Evolutionary conservation across 306 rosid species (phyloP), one percentile per base, ranked within the genome.

Genomic region (Begonia fuchsioides): DNA sequence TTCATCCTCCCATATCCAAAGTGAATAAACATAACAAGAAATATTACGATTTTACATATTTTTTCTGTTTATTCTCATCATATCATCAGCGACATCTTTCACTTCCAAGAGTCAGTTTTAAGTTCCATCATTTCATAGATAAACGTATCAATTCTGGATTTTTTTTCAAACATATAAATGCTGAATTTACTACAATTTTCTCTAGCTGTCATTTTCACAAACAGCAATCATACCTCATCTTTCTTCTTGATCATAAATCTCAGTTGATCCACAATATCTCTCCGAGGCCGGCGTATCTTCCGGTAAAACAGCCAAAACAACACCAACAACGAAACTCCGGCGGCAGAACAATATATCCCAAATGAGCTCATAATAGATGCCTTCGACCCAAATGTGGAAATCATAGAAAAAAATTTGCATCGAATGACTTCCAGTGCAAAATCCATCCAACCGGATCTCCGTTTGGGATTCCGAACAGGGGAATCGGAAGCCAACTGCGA

Each of bases 141-240:
- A 20, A 20, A 20, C 32, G 5, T 0, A 20, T 20, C 32, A 20
- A 2, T 20, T 20, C 5, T 3, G 5, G 32, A 20, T 20, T 20
- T 20, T 20, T 20, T 20, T 20, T 20, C 32, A 20, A 20, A 20
- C 32, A 20, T 2, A 20, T 20, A 20, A 20, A 20, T 20, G 32
- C 32, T 20, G 32, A 6, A 20, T 20, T 20, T 20, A 20, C 32
- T 20, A 20, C 32, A 2, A 20, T 20, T 20, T 20, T 9, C 20
- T 59, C 56, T n/a, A 15, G 12, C 12, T 8, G 20, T 46, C 67
- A 73, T 60, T 60, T 43, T 18, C 44, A 45, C 61, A 59, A 59
- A 69, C 52, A 6, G 45, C 45, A 41, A 64, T 39, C 72, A 3
- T 67, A 86, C 96, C 93, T 58, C 58, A 7, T 86, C 93, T 68